Percentiles rank a stretch among this genome's conserved stretches.
Conservation (phyloP, 345 rosid species). For the Boechera divaricarpa region DNA sequence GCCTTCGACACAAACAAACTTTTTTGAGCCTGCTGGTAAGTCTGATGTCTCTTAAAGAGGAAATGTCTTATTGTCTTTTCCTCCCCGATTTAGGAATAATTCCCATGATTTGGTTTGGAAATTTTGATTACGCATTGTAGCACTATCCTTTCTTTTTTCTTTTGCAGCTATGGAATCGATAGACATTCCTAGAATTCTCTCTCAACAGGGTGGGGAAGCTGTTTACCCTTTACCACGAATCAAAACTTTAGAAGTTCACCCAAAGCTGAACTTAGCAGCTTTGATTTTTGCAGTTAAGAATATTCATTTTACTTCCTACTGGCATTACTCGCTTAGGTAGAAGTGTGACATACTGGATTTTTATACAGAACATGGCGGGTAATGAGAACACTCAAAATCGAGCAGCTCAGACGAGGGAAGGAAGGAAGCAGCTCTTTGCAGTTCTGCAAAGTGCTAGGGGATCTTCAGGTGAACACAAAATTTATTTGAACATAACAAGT, state of each 20-base stretch:
- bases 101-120: constrained; percentile 20
- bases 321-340: constrained; percentile 30
- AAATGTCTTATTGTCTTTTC: constrained; percentile 17
- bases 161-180: constrained; percentile 84
- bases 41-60: constrained; percentile 25
- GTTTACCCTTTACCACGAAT: constrained; percentile 93
- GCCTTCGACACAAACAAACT: constrained; percentile 89
- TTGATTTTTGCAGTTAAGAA: constrained; percentile 86
- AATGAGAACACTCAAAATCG: constrained; percentile 71
- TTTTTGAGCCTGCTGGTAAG: constrained; percentile 92
- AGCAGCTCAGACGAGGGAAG: constrained; percentile 89
- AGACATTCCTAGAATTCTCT: constrained; percentile 86
- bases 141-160: constrained; percentile 36
- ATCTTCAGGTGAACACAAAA: constrained; percentile 74
- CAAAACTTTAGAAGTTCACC: constrained; percentile 84
- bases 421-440: constrained; percentile 97
- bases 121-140: constrained; percentile 10
- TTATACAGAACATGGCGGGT: constrained; percentile 66
- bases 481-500: constrained; percentile 27
- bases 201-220: constrained; percentile 97
- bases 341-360: constrained; percentile 28
- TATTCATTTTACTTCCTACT: constrained; percentile 27
- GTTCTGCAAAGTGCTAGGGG: constrained; percentile 98
- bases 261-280: constrained; percentile 88
- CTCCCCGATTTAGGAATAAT: constrained; percentile 2